These are phyloP conservation scores for Salix suchowensis DNA, from an alignment of 345 rosid species.

Conservation along the genomic window DNA sequence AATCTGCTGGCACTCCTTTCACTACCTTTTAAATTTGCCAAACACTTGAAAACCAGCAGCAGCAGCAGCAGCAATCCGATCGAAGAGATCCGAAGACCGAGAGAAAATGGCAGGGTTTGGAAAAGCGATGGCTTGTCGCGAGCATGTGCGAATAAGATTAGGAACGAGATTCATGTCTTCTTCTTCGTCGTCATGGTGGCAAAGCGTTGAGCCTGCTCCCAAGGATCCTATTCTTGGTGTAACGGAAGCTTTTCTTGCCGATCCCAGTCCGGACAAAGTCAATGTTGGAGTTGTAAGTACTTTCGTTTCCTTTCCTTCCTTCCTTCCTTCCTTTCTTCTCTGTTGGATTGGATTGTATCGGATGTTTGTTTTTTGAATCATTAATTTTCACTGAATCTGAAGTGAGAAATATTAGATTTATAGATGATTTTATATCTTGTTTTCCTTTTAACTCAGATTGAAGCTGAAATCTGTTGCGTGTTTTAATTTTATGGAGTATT, in stretches of 20 bases:
- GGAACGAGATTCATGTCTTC: constrained; percentile 58
- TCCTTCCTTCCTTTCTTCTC: constrained; percentile 5
- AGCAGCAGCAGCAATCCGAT: too few relatives aligned
- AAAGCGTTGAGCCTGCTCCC: constrained; percentile 77
- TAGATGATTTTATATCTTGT: too few relatives aligned
- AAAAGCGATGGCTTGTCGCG: constrained; percentile 24
- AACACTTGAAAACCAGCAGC: too few relatives aligned
- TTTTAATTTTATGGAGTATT: too few relatives aligned
- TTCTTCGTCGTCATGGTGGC: constrained; percentile 58
- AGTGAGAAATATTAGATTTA: too few relatives aligned
- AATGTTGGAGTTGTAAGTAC: constrained; percentile 89
- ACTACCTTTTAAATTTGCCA: too few relatives aligned
- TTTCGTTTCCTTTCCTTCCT: constrained; percentile 1
- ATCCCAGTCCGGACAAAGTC: constrained; percentile 72
- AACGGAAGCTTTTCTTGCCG: constrained; percentile 94
- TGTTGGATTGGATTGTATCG: background rate
- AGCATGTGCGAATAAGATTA: constrained; percentile 11
- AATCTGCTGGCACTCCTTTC: too few relatives aligned
- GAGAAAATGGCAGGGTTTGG: constrained; percentile 24
- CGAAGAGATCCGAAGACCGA: too few relatives aligned
- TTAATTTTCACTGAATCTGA: too few relatives aligned
- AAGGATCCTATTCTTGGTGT: constrained; percentile 97
- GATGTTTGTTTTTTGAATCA: background rate
- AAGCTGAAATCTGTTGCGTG: too few relatives aligned
- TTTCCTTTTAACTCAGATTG: background rate